A percentile compares a stretch with the other conserved stretches of the same genome.
Evolutionary conservation across 768 basidiomycete genomes (phyloP).

Genomic region (Lactarius vividus): DNA sequence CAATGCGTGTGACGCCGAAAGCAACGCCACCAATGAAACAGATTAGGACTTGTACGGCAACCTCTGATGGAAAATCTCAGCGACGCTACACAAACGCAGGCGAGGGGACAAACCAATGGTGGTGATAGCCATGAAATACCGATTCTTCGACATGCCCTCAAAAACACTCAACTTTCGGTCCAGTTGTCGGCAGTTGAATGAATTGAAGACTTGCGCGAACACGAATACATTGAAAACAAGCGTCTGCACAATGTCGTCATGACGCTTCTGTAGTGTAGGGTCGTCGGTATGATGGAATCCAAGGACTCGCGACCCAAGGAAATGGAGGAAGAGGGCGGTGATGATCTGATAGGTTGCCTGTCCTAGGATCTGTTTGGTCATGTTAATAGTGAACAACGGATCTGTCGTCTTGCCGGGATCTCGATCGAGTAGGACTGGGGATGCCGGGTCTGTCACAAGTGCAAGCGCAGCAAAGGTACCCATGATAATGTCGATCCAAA

Average conservation of each 20-base stretch:
- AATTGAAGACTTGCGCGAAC: constrained; percentile 96
- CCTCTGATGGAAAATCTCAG: constrained; percentile 51
- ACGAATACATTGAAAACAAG: constrained; percentile 98
- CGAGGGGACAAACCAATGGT: constrained; percentile 61
- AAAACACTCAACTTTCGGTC: constrained; percentile 88
- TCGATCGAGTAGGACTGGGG: constrained; percentile 72
- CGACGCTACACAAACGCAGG: constrained; percentile 1
- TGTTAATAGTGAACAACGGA: constrained; percentile 86
- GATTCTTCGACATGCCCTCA: constrained; percentile 73
- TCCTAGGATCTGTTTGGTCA: constrained; percentile 94
- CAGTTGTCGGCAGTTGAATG: constrained; percentile 84
- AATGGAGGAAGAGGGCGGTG: constrained; percentile 87
- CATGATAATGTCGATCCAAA: constrained; percentile 99
- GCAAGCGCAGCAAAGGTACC: constrained; percentile 98
- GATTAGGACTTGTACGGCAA: constrained; percentile 84
- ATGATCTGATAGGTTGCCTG: constrained; percentile 87
- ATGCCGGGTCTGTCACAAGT: constrained; percentile 93
- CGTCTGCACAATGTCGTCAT: constrained; percentile 61
- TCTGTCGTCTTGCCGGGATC: constrained; percentile 88
- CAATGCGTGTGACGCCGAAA: constrained; percentile 80
- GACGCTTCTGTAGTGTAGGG: constrained; percentile 34
- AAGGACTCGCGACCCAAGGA: constrained; percentile 71
- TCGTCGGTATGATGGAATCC: constrained; percentile 43
- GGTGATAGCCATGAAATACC: constrained; percentile 83
- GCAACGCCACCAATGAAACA: constrained; percentile 90